phyloP scores from a whole-genome alignment of 1,284 basidiomycete genomes.

The Moesziomyces sp. region DNA sequence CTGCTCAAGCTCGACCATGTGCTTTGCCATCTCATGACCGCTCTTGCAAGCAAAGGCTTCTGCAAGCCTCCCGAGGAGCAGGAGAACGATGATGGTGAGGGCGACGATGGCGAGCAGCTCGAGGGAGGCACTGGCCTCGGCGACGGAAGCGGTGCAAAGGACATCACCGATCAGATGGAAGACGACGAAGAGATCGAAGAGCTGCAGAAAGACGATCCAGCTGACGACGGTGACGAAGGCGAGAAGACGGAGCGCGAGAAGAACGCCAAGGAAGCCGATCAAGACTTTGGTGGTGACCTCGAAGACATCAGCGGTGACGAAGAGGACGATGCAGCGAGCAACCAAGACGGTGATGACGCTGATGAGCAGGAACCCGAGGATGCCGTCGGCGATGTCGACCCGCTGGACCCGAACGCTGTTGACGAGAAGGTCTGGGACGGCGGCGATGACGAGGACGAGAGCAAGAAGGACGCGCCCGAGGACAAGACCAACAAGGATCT shows the following conservation, averaged over 20 bases:
- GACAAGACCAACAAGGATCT: constrained; percentile 68
- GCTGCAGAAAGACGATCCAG: constrained; percentile 74
- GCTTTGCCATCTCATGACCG: constrained; percentile 78
- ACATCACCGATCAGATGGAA: constrained; percentile 65
- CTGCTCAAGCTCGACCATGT: constrained; percentile 87
- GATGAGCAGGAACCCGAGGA: constrained; percentile 79
- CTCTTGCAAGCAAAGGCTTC: constrained; percentile 86
- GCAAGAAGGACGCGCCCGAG: constrained; percentile 64
- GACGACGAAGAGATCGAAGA: constrained; percentile 96
- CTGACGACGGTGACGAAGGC: constrained; percentile 73
- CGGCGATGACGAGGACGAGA: constrained; percentile 76
- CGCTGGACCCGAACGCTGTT: constrained; percentile 83
- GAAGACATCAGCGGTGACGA: constrained; percentile 72
- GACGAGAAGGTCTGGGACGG: constrained; percentile 99
- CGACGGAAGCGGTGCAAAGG: constrained; percentile 71
- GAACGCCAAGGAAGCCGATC: constrained; percentile 72
- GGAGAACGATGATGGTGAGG: constrained; percentile 46
- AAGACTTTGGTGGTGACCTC: constrained; percentile 80
- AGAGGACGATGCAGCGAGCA: constrained; percentile 73
- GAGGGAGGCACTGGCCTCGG: constrained; percentile 66
- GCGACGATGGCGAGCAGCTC: constrained; percentile 55
- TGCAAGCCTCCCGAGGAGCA: constrained; percentile 69
- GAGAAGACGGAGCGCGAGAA: constrained; percentile 70
- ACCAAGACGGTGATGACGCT: constrained; percentile 69
- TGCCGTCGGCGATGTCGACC: constrained; percentile 84